These are phyloP conservation scores for Cucumis sativus DNA, from an alignment of 306 rosid species.

Conservation along the genomic window Cucumber_9930_V3 NC_026655.2:25777501-25778000, in stretches of 20 bases:
- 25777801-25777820: constrained; percentile 5
- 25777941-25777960: neutral
- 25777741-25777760: neutral
- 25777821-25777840: neutral
- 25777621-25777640: neutral
- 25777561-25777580: neutral
- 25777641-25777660: neutral
- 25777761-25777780: neutral
- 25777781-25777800: neutral
- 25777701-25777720: neutral
- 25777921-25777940: neutral
- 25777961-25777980: neutral
- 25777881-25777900: neutral
- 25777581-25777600: neutral
- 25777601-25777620: neutral
- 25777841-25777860: neutral
- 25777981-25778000: neutral
- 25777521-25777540: neutral
- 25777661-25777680: neutral
- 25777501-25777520: neutral
- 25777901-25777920: no score
- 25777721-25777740: neutral
- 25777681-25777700: neutral
- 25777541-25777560: neutral
- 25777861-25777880: neutral